phyloP scores from a whole-genome alignment of 306 rosid species.

The Lathyrus aphaca region DNA sequence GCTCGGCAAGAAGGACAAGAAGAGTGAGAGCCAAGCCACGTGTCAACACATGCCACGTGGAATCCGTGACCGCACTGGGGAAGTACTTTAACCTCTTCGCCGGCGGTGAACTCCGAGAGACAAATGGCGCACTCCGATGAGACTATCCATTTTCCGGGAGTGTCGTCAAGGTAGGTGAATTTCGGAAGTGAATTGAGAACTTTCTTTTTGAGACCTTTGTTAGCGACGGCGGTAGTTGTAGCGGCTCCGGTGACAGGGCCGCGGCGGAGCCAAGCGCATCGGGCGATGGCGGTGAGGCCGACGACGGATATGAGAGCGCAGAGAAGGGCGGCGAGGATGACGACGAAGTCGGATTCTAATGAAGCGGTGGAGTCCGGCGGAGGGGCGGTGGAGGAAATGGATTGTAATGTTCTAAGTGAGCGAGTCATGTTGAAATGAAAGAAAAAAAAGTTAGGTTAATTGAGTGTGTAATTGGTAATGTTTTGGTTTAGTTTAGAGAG shows the following conservation, averaged over 20 bases:
- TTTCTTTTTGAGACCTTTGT: constrained; percentile 72
- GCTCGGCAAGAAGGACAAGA: constrained; percentile 77
- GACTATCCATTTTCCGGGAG: constrained; percentile 34
- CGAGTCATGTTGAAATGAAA: constrained; percentile 50
- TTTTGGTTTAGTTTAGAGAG: not conserved
- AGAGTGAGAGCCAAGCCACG: constrained; percentile 73
- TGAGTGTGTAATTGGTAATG: not conserved
- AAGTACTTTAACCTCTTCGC: constrained; percentile 63
- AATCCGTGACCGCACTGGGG: constrained; percentile 76
- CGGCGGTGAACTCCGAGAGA: constrained; percentile 56
- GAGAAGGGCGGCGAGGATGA: constrained; percentile 69
- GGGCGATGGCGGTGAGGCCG: constrained; percentile 70
- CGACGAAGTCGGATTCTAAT: constrained; percentile 69
- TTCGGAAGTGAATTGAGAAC: constrained; percentile 67
- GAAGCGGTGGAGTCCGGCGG: constrained; percentile 54
- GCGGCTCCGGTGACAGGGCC: not conserved
- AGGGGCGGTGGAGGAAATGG: constrained; percentile 38
- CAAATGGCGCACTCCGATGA: constrained; percentile 74
- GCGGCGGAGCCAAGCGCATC: constrained; percentile 80
- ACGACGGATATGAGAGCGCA: constrained; percentile 80
- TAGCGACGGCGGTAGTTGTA: constrained; percentile 41
- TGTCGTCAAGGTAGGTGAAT: constrained; percentile 45
- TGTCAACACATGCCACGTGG: constrained; percentile 68
- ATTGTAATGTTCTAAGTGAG: constrained; percentile 40
- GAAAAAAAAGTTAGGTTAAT: not conserved